Evolutionary conservation across 495 filamentous ascomycete genomes (phyloP), one percentile per base, ranked within the genome.

Genomic region (Lindgomyces ingoldianus): DNA sequence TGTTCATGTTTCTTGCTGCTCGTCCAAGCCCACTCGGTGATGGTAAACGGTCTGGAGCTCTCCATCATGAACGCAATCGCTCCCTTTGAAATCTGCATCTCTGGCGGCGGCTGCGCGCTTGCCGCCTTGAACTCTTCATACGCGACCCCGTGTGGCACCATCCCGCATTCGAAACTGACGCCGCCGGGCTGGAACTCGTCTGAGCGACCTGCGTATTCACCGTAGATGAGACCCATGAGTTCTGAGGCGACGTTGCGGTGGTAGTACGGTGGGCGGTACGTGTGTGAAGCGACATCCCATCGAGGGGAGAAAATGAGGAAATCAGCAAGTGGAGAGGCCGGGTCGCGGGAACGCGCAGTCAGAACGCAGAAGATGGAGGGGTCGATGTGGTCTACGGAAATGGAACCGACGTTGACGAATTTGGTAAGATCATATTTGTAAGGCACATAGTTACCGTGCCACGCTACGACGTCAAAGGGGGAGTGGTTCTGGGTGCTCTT

Each of bases 121-220:
- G 83, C 84, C 2, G 81, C 81, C 36, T 86, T 85, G 59, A 85
- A 88, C 74, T 88, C 83, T 48, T 86, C 85, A 27, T 86, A 87
- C 16, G 80, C 85, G 16, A 83, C 79, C 14, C 83, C 83, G 57
- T 87, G 83, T 11, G 82, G 82, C 2, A 82, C 79, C 77, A 84
- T 82, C 8, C 81, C 80, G 49, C 80, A 83, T 65, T 87, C 83
- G 58, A 86, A 82, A 18, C 80, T 82, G 39, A 84, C 75, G 25
- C 83, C 81, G 16, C 83, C 84, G 0, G 81, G 79, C 65, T 79
- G 76, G 60, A 92, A 92, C 14, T 77, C 80, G 30, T 80, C 77
- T n/a, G 77, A 77, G 30, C 82, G 81, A 9, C 82, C 84, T 56
- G 76, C 79, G 62, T 82, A 82, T 0, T 77, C 78, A 45, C 82